A percentile compares a stretch with the other conserved stretches of the same genome.
phyloP scores from a whole-genome alignment of 75 land plant genomes.

The Pinus albicaulis region DNA sequence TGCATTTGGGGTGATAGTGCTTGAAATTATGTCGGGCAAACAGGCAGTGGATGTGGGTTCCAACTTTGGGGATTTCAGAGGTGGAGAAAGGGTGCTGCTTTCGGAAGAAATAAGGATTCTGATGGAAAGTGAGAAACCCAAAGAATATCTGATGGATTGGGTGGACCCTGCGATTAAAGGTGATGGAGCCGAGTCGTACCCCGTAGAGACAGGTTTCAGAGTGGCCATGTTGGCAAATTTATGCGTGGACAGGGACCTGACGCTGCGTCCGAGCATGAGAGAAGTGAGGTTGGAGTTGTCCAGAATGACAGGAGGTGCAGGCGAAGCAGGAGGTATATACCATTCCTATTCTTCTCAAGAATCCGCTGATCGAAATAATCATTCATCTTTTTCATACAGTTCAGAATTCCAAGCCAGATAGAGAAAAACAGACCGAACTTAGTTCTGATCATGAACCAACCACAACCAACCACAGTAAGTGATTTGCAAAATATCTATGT shows the following conservation, averaged over 20 bases:
- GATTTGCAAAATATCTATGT: no score
- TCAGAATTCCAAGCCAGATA: no score
- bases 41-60: slow-evolving; percentile 21
- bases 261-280: slow-evolving; percentile 16
- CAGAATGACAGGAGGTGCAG: background rate
- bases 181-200: slow-evolving; percentile 6
- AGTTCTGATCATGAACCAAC: no score
- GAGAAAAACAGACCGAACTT: no score
- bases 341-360: background rate
- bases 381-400: background rate
- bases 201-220: slow-evolving; percentile 13
- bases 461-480: no score
- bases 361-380: background rate
- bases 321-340: background rate
- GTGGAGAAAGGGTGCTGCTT: slow-evolving; percentile 2
- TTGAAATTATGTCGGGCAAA: slow-evolving; percentile 63
- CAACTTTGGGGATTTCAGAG: background rate
- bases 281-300: slow-evolving; percentile 17
- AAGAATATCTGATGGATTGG: slow-evolving; percentile 17
- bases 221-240: slow-evolving; percentile 22
- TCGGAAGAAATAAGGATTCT: slow-evolving; percentile 7
- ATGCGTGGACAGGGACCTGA: slow-evolving; percentile 21
- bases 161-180: slow-evolving; percentile 23
- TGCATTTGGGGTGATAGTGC: slow-evolving; percentile 56
- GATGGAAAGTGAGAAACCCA: slow-evolving; percentile 9